These are phyloP conservation scores for Diaporthe citriasiana DNA, from an alignment of 2,329 filamentous ascomycete species.

Conservation along the genomic window DNA sequence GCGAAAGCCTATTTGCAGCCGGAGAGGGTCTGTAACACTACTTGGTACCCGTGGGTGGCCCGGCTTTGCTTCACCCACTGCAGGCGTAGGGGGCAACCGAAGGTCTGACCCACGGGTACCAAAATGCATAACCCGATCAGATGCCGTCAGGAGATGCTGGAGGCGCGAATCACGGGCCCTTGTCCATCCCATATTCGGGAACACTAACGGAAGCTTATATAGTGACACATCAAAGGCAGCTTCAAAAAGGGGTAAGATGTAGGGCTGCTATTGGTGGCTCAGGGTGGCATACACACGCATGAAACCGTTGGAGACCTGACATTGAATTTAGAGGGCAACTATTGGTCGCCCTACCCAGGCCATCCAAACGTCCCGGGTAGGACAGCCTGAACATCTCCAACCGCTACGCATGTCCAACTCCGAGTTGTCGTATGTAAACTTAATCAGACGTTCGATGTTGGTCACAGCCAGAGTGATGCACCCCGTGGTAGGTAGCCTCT, in stretches of 20 bases:
- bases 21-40: background rate
- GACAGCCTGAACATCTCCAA: background rate
- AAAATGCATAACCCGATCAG: background rate
- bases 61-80: no score
- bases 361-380: background rate
- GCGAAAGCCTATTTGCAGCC: background rate
- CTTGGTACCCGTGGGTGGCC: no score
- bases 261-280: background rate
- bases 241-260: background rate
- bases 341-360: conserved; percentile 4
- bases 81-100: no score
- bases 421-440: background rate
- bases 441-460: no score
- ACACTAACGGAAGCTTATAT: conserved; percentile 6
- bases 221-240: background rate
- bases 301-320: background rate
- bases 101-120: no score
- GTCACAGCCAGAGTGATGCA: background rate
- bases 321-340: background rate
- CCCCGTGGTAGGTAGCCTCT: background rate
- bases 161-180: conserved; percentile 11
- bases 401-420: background rate
- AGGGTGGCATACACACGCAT: background rate
- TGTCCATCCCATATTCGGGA: conserved; percentile 1
- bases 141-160: background rate